Evolutionary conservation across 2,329 filamentous ascomycete genomes (phyloP), one percentile per base, ranked within the genome.

Genomic region (Fusarium napiforme): DNA sequence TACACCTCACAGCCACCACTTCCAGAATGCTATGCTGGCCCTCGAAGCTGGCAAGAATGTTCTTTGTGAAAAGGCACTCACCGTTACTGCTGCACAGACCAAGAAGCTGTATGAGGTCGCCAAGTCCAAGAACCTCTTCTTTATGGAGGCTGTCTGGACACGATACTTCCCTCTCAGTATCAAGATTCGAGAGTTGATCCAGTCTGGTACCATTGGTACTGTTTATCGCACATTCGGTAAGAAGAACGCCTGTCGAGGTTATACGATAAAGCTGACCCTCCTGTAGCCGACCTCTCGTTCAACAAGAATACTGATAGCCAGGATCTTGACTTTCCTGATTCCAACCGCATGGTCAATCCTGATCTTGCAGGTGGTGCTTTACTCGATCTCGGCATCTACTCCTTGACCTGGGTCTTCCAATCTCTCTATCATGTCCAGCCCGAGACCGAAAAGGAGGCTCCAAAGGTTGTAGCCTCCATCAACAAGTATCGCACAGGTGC

Each of bases 101-200:
- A 90, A 89, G 82, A 90, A 90, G 80, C 87, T 97, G 32, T 88
- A 92, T 57, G 89, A 92, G 71, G 91, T 89, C 67, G 95, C 95
- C 11, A 89, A 85, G 80, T 87, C 89, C 78, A 96, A 94, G 86
- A 88, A 89, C 68, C 80, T 94, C 75, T 92, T 93, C 86, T 83
- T 96, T 69, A 95, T 95, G 93, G 93, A 96, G 83, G 93, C 93
- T 47, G 93, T 97, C 26, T 97, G 94, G 95, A 97, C 94, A 40
- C 87, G 95, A 67, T 96, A 92, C 84, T 96, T 97, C 84, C 95
- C 95, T 5, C 84, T 97, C 18, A 95, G 93, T 78, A 89, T 94
- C 80, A 90, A 93, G 80, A 85, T 95, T 42, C 86, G 93, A 58
- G 90, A 95, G 78, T 83, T 95, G 65, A 85, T 90, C 57, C 76